Evolutionary conservation across 2,329 filamentous ascomycete species (phyloP).

Genomic region (Talaromyces sp.): DNA sequence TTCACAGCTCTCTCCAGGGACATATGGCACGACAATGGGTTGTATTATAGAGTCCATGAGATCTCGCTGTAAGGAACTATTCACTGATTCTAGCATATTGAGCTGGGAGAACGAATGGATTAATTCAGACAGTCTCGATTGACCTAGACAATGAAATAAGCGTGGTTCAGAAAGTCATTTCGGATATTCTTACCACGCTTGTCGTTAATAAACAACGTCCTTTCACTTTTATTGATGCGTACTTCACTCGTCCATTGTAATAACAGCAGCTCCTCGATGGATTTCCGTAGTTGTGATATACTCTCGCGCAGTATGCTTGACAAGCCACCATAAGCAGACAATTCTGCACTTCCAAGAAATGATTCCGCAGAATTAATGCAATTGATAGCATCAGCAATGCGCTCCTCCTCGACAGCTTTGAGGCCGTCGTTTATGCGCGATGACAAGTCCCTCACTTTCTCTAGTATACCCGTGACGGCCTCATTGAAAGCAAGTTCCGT

Average conservation of each 20-base stretch:
- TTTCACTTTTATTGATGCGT: constrained; percentile 51
- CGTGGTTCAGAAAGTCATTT: neutral
- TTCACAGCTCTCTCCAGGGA: constrained; percentile 18
- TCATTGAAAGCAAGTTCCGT: constrained; percentile 57
- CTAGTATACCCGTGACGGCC: constrained; percentile 44
- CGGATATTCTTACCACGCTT: constrained; percentile 43
- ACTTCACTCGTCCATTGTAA: constrained; percentile 67
- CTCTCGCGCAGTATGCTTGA: constrained; percentile 57
- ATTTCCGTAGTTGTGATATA: constrained; percentile 59
- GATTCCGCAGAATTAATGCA: constrained; percentile 39
- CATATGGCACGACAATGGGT: constrained; percentile 24
- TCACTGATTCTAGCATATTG: constrained; percentile 24
- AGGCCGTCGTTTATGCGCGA: constrained; percentile 43
- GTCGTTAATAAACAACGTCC: constrained; percentile 52
- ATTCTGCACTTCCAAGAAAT: constrained; percentile 21
- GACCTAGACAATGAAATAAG: constrained; percentile 11
- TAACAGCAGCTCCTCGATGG: constrained; percentile 61
- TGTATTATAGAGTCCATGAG: constrained; percentile 26
- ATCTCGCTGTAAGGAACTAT: constrained; percentile 27
- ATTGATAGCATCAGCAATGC: constrained; percentile 44
- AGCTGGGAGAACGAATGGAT: constrained; percentile 27
- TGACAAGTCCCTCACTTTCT: constrained; percentile 47
- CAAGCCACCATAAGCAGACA: constrained; percentile 31
- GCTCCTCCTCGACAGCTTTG: constrained; percentile 37
- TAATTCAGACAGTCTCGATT: constrained; percentile 21